These are phyloP conservation scores for Aurantiochytrium sp. DNA, from an alignment of 108 stramenopile species.

Conservation along the genomic window DNA sequence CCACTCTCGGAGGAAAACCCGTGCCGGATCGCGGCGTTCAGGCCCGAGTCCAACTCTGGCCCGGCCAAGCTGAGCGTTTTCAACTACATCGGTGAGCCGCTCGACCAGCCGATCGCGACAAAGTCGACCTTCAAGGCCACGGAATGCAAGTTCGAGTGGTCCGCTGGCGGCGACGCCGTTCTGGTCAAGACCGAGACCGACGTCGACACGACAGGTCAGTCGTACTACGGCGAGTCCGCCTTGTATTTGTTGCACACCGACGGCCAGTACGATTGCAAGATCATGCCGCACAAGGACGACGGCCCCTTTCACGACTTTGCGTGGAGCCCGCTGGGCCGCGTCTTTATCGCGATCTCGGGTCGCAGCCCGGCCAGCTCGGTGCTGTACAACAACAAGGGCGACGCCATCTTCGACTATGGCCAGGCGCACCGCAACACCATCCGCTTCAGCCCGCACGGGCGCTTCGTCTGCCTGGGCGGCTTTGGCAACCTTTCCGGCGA, in stretches of 20 bases:
- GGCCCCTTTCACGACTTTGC: slow-evolving; percentile 49
- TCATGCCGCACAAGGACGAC: slow-evolving; percentile 44
- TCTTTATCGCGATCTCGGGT: slow-evolving; percentile 54
- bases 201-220: slow-evolving; percentile 52
- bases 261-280: slow-evolving; percentile 43
- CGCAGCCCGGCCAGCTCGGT: slow-evolving; percentile 46
- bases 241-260: slow-evolving; percentile 50
- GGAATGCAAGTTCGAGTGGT: background rate
- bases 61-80: background rate
- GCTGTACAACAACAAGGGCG: slow-evolving; percentile 81
- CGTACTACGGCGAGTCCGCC: slow-evolving; percentile 58
- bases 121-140: slow-evolving; percentile 5
- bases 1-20: slow-evolving; percentile 13
- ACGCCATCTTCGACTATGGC: slow-evolving; percentile 87
- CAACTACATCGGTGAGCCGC: background rate
- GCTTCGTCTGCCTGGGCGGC: slow-evolving; percentile 76
- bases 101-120: background rate
- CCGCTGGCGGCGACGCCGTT: slow-evolving; percentile 15
- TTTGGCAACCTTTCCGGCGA: slow-evolving; percentile 78
- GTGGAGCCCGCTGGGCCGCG: slow-evolving; percentile 45
- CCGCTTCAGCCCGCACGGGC: slow-evolving; percentile 77
- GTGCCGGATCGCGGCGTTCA: background rate
- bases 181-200: slow-evolving; percentile 51
- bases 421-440: slow-evolving; percentile 85
- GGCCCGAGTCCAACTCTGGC: background rate